These are phyloP conservation scores for Sphaerobolus stellatus DNA, from an alignment of 1,284 basidiomycete genomes.

Conservation along the genomic window DNA sequence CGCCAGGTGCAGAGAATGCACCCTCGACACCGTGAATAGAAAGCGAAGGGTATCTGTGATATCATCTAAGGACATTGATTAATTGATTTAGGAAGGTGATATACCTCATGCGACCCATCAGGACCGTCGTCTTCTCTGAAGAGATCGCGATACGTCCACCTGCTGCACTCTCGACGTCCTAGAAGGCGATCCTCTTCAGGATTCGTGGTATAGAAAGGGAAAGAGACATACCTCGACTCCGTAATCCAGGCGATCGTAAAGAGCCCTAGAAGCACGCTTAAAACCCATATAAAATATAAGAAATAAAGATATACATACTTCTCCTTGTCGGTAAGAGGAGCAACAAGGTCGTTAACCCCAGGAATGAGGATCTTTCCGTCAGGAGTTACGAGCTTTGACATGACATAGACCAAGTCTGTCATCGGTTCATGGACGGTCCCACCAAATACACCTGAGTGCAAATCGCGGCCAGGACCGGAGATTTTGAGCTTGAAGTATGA, in stretches of 20 bases:
- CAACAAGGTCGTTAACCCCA: conserved; percentile 88
- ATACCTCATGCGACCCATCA: conserved; percentile 86
- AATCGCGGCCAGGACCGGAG: conserved; percentile 82
- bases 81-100: neutral
- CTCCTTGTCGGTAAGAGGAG: conserved; percentile 76
- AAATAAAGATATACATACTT: conserved; percentile 41
- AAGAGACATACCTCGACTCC: conserved; percentile 25
- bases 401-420: conserved; percentile 74
- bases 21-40: conserved; percentile 98
- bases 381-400: conserved; percentile 86
- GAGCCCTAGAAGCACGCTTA: conserved; percentile 37
- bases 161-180: conserved; percentile 79
- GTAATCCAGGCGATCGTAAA: conserved; percentile 79
- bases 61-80: neutral
- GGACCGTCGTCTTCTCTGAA: conserved; percentile 77
- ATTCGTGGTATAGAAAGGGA: neutral
- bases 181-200: conserved; percentile 31
- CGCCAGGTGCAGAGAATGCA: conserved; percentile 86
- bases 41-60: conserved; percentile 64
- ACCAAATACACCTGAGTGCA: conserved; percentile 92
- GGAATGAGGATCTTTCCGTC: conserved; percentile 87
- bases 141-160: conserved; percentile 79
- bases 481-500: conserved; percentile 87
- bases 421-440: conserved; percentile 88
- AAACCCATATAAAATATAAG: neutral